phyloP scores from a whole-genome alignment of 768 basidiomycete species.

The Fomitopsis pulvina region DNA sequence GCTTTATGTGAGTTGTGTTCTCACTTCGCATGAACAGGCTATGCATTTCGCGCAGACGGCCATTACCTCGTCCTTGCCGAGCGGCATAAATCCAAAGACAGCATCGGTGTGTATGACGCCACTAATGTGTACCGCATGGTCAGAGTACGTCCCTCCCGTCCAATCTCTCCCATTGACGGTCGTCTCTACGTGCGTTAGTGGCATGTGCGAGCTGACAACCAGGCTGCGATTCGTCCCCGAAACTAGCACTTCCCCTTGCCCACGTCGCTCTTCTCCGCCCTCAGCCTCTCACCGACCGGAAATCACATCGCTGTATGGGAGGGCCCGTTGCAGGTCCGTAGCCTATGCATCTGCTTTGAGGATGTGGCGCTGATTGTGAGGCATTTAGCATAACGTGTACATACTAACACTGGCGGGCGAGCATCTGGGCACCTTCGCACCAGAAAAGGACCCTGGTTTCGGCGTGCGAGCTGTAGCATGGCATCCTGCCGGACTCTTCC shows the following conservation, averaged over 20 bases:
- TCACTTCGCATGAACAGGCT: too few species aligned
- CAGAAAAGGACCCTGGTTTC: conserved; percentile 73
- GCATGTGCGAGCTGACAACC: neutral
- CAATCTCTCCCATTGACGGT: neutral
- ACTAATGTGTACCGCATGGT: conserved; percentile 63
- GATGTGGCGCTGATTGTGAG: neutral
- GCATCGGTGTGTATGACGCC: conserved; percentile 78
- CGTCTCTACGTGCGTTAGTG: neutral
- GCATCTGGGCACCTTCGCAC: conserved; percentile 58
- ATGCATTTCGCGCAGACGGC: conserved; percentile 72
- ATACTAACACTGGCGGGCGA: conserved; percentile 63
- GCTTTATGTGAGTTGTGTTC: neutral
- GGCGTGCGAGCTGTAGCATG: conserved; percentile 76
- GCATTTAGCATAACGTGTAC: conserved; percentile 64
- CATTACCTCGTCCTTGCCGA: conserved; percentile 84
- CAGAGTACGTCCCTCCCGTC: conserved; percentile 41
- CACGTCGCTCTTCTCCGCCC: conserved; percentile 62
- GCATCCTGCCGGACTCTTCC: conserved; percentile 81
- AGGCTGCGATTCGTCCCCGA: neutral
- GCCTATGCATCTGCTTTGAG: neutral
- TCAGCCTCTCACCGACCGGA: conserved; percentile 72
- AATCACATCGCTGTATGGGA: conserved; percentile 80
- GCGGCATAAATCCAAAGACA: conserved; percentile 86
- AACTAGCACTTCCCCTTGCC: conserved; percentile 77
- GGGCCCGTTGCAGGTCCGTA: conserved; percentile 65